A percentile compares a stretch with the other conserved stretches of the same genome.
phyloP scores from a whole-genome alignment of 495 filamentous ascomycete genomes.

The Penicillium malachiteum region DNA sequence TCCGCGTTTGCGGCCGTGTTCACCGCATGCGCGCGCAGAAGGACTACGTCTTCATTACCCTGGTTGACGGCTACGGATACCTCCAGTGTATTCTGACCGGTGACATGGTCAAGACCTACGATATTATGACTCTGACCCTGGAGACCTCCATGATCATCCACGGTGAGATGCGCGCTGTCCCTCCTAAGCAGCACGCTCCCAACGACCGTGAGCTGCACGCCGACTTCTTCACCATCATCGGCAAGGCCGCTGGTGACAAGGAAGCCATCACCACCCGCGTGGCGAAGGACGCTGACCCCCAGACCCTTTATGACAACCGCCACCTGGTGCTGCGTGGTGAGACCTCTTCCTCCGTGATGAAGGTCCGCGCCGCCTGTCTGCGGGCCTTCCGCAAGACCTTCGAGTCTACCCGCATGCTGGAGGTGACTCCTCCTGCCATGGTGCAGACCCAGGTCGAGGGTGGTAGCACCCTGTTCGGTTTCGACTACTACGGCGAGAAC shows the following conservation, averaged over 20 bases:
- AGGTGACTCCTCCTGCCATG: constrained; percentile 91
- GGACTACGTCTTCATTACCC: constrained; percentile 80
- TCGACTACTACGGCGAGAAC: constrained; percentile 91
- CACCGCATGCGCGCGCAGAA: constrained; percentile 84
- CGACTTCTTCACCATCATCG: constrained; percentile 87
- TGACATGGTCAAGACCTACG: constrained; percentile 85
- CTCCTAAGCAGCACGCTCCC: constrained; percentile 74
- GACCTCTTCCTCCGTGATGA: constrained; percentile 81
- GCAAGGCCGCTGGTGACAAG: constrained; percentile 80
- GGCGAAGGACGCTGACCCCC: constrained; percentile 72
- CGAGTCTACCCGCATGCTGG: constrained; percentile 70
- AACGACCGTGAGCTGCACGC: constrained; percentile 89
- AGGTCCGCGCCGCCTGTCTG: constrained; percentile 82
- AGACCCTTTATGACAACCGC: constrained; percentile 82
- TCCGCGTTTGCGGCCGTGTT: constrained; percentile 82
- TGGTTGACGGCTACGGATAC: constrained; percentile 85
- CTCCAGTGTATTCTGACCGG: constrained; percentile 87
- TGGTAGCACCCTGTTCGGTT: constrained; percentile 88
- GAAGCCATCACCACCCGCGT: constrained; percentile 94
- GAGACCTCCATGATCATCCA: constrained; percentile 86
- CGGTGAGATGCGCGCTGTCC: constrained; percentile 86
- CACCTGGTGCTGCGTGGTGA: constrained; percentile 93
- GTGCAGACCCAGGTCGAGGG: constrained; percentile 99
- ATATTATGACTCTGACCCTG: constrained; percentile 81
- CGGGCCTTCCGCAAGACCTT: constrained; percentile 81